Percentiles rank a stretch among this genome's conserved stretches.
Conservation (phyloP, 2,329 filamentous ascomycete species). For the Hypoxylon sp. region DNA sequence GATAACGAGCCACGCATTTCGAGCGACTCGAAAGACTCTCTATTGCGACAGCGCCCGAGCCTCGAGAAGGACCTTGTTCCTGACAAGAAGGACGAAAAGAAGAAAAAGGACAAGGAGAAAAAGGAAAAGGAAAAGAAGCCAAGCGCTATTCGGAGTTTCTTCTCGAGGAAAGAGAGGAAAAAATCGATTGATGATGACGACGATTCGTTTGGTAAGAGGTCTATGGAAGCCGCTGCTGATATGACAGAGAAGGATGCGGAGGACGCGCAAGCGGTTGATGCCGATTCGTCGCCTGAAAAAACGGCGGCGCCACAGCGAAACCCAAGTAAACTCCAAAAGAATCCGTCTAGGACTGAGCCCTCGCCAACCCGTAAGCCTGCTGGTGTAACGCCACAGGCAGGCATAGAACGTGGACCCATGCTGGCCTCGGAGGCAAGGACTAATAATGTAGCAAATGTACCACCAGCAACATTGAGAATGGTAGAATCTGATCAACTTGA, state of each 20-base stretch:
- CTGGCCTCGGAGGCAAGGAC: conserved; percentile 55
- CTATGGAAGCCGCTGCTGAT: conserved; percentile 66
- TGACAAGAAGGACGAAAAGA: conserved; percentile 74
- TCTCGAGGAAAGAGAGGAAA: conserved; percentile 75
- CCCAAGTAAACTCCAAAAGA: conserved; percentile 80
- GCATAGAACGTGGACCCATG: conserved; percentile 57
- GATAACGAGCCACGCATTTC: conserved; percentile 70
- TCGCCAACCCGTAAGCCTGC: conserved; percentile 62
- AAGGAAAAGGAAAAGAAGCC: conserved; percentile 64
- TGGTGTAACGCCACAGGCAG: conserved; percentile 52
- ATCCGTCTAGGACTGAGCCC: conserved; percentile 66
- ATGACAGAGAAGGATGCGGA: conserved; percentile 59
- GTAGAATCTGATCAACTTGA: conserved; percentile 69
- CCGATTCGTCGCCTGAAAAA: conserved; percentile 65
- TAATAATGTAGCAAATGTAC: conserved; percentile 70
- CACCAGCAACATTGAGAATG: conserved; percentile 69
- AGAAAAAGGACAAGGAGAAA: conserved; percentile 73
- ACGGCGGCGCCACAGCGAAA: conserved; percentile 65
- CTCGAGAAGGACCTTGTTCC: conserved; percentile 67
- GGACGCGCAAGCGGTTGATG: conserved; percentile 62
- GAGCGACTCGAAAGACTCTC: conserved; percentile 62
- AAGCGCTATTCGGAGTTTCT: conserved; percentile 69
- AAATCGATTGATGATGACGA: conserved; percentile 70
- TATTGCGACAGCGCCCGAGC: conserved; percentile 69
- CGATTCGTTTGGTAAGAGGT: conserved; percentile 73